A percentile compares a stretch with the other conserved stretches of the same genome.
Conservation (phyloP, 2,329 filamentous ascomycete genomes). For the Trichoderma gracile region DNA sequence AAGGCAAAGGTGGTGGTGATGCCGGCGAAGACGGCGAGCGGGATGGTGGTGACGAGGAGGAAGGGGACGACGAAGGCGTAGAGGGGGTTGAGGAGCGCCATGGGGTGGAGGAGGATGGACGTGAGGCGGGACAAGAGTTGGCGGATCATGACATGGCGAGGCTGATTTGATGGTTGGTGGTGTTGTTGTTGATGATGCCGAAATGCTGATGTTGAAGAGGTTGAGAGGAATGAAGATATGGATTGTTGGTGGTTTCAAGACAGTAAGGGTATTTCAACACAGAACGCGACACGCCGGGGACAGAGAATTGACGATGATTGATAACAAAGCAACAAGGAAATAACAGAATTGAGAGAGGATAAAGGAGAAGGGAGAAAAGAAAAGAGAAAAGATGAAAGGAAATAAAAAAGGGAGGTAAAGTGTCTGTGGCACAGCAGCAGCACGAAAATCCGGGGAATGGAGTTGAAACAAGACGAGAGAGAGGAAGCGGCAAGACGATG, state of each 20-base stretch:
- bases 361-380: neutral
- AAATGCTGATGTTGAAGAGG: neutral
- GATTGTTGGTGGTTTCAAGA: neutral
- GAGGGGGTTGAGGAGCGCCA: slow-evolving; percentile 57
- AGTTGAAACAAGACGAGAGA: too few relatives aligned
- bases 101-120: slow-evolving; percentile 31
- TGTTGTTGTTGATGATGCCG: neutral
- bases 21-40: slow-evolving; percentile 62
- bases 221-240: neutral
- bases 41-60: slow-evolving; percentile 62
- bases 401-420: neutral
- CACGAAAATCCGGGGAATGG: neutral
- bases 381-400: neutral
- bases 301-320: neutral
- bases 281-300: slow-evolving; percentile 13
- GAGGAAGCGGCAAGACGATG: too few relatives aligned
- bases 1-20: slow-evolving; percentile 65
- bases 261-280: neutral
- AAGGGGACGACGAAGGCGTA: slow-evolving; percentile 62
- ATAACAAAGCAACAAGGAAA: neutral
- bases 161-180: neutral
- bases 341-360: neutral
- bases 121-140: neutral
- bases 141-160: slow-evolving; percentile 22
- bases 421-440: neutral